These are phyloP conservation scores for Limtongia smithiae DNA, from an alignment of 805 yeast species.

Conservation along the genomic window DNA sequence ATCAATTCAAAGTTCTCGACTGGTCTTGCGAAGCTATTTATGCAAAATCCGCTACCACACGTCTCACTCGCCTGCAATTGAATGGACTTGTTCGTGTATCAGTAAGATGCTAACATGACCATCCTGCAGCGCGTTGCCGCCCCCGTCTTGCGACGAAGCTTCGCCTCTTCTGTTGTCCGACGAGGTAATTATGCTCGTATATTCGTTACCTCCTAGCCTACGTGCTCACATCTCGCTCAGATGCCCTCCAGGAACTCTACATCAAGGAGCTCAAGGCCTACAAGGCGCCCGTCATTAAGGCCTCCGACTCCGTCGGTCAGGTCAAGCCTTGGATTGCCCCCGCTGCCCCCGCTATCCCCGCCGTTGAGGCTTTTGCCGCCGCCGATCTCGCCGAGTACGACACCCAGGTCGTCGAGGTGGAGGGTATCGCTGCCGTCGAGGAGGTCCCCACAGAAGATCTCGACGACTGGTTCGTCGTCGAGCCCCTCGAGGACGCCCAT, in stretches of 20 bases:
- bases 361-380: slow-evolving; percentile 55
- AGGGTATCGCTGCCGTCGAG: slow-evolving; percentile 49
- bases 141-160: slow-evolving; percentile 23
- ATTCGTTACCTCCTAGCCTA: too few relatives aligned
- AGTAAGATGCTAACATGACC: too few relatives aligned
- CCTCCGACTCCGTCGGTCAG: slow-evolving; percentile 70
- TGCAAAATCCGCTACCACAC: background rate
- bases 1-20: too few relatives aligned
- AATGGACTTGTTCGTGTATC: too few relatives aligned
- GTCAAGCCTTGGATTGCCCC: slow-evolving; percentile 85
- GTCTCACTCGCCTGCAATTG: background rate
- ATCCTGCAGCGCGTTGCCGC: slow-evolving; percentile 15
- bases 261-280: slow-evolving; percentile 80
- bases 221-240: slow-evolving; percentile 29
- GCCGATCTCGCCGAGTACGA: slow-evolving; percentile 67
- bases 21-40: too few relatives aligned
- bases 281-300: slow-evolving; percentile 75
- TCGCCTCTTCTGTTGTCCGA: slow-evolving; percentile 22
- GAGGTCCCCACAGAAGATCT: slow-evolving; percentile 35
- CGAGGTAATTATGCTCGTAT: slow-evolving; percentile 16
- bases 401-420: slow-evolving; percentile 62
- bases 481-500: slow-evolving; percentile 39
- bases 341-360: slow-evolving; percentile 69
- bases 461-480: slow-evolving; percentile 43
- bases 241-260: slow-evolving; percentile 81